Evolutionary conservation across 129 eudicot species (phyloP).

Genomic region (Glebionis coronaria): DNA sequence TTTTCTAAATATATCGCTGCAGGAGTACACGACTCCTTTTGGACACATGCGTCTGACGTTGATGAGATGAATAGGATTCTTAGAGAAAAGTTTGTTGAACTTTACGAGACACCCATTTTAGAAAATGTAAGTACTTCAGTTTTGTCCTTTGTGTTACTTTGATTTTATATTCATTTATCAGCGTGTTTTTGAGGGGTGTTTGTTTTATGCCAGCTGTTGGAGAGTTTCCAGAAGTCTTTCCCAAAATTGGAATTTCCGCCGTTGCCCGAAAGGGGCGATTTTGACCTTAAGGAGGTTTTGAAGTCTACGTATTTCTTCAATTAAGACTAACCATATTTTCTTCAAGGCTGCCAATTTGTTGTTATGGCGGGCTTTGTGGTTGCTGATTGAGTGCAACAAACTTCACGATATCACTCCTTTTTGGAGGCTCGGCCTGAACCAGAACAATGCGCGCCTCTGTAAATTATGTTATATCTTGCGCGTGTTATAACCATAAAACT

Average conservation of each 20-base stretch:
- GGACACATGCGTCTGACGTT: conserved; percentile 99
- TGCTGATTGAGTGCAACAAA: background rate
- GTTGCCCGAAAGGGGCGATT: conserved; percentile 94
- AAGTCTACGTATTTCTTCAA: conserved; percentile 91
- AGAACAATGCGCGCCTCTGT: conserved; percentile 22
- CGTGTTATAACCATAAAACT: background rate
- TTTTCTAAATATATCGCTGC: conserved; percentile 12
- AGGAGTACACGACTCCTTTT: conserved; percentile 99
- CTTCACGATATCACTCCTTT: background rate
- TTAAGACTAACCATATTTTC: conserved; percentile 34
- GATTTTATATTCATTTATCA: background rate
- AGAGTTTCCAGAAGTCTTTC: conserved; percentile 65
- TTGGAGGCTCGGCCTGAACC: background rate
- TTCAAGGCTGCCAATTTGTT: conserved; percentile 29
- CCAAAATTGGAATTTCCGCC: conserved; percentile 81
- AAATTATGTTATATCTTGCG: conserved; percentile 29
- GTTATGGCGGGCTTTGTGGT: conserved; percentile 16
- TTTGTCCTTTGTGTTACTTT: background rate
- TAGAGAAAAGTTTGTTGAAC: conserved; percentile 94
- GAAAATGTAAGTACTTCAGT: conserved; percentile 63
- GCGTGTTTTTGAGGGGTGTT: conserved; percentile 4
- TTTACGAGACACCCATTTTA: conserved; percentile 83
- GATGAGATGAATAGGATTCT: conserved; percentile 80
- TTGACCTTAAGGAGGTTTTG: conserved; percentile 83
- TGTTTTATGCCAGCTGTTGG: conserved; percentile 57